These are phyloP conservation scores for Beauveria rudraprayagi DNA, from an alignment of 2,329 filamentous ascomycete species.

Conservation along the genomic window DNA sequence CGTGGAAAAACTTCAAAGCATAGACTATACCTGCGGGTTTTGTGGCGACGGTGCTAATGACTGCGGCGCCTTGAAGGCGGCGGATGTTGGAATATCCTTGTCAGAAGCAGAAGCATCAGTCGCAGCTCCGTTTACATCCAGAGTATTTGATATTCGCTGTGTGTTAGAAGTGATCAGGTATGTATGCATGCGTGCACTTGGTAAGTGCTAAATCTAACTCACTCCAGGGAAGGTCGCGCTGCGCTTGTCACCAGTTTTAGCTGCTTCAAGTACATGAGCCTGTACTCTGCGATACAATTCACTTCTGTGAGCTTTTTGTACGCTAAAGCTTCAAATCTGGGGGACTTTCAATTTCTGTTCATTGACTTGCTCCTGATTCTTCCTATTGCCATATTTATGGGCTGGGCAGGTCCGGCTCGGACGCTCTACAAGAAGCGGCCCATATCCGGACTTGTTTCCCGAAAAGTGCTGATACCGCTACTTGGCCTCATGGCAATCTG, in stretches of 20 bases:
- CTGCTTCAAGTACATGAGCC: conserved; percentile 99
- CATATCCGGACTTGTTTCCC: conserved; percentile 82
- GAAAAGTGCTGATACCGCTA: conserved; percentile 84
- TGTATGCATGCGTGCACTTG: conserved; percentile 10
- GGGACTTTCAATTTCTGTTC: conserved; percentile 96
- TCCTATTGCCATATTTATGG: conserved; percentile 97
- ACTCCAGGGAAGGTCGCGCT: conserved; percentile 71
- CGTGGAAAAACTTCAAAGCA: conserved; percentile 91
- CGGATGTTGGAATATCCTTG: conserved; percentile 92
- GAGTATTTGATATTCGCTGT: conserved; percentile 92
- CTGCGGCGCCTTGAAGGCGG: conserved; percentile 91
- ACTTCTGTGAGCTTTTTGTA: conserved; percentile 95
- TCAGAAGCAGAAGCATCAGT: conserved; percentile 97
- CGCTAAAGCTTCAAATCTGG: conserved; percentile 84
- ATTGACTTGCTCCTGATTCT: conserved; percentile 90
- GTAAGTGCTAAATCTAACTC: conserved; percentile 16
- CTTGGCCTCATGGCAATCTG: conserved; percentile 82
- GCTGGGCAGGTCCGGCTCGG: conserved; percentile 82
- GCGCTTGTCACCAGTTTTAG: conserved; percentile 97
- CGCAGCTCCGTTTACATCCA: conserved; percentile 93
- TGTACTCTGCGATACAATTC: conserved; percentile 99
- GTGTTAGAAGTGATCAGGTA: conserved; percentile 84
- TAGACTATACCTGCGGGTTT: conserved; percentile 92
- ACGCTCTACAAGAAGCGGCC: conserved; percentile 75
- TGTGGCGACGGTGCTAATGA: conserved; percentile 97